phyloP scores from a whole-genome alignment of 441 rosid genomes.

The Theobroma grandiflorum region DNA sequence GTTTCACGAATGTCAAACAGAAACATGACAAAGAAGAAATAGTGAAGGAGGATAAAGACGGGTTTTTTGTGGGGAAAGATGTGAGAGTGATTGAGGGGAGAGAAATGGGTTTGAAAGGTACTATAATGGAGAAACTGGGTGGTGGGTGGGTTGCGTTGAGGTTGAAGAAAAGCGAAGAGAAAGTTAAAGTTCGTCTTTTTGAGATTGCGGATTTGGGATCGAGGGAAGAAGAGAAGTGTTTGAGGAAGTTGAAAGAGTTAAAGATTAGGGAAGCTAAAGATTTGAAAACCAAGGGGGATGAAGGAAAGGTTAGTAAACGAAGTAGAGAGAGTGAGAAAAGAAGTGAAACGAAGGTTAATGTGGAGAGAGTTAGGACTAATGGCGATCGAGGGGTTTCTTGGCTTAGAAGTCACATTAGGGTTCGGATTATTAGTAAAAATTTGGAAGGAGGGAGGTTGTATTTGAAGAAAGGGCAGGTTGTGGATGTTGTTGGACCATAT shows the following conservation, averaged over 20 bases:
- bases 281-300: conserved; percentile 26
- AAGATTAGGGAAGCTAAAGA: conserved; percentile 30
- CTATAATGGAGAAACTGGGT: conserved; percentile 45
- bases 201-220: conserved; percentile 78
- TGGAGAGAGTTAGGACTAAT: conserved; percentile 18
- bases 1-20: conserved; percentile 30
- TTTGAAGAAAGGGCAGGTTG: conserved; percentile 74
- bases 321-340: conserved; percentile 42
- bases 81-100: conserved; percentile 70
- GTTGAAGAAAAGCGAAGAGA: conserved; percentile 48
- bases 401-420: conserved; percentile 80
- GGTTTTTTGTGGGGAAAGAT: conserved; percentile 59
- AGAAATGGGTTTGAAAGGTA: conserved; percentile 64
- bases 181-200: conserved; percentile 46
- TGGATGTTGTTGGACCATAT: conserved; percentile 74
- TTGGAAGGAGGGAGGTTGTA: conserved; percentile 76
- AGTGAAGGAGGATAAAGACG: conserved; percentile 34
- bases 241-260: conserved; percentile 56
- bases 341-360: conserved; percentile 26
- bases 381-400: conserved; percentile 45
- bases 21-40: conserved; percentile 28
- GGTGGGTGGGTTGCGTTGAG: conserved; percentile 48
- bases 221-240: conserved; percentile 67
- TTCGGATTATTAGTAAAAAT: conserved; percentile 69
- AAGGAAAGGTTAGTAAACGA: conserved; percentile 30